Conservation (phyloP, 2,329 filamentous ascomycete species). For the Penicillium sp. region DNA sequence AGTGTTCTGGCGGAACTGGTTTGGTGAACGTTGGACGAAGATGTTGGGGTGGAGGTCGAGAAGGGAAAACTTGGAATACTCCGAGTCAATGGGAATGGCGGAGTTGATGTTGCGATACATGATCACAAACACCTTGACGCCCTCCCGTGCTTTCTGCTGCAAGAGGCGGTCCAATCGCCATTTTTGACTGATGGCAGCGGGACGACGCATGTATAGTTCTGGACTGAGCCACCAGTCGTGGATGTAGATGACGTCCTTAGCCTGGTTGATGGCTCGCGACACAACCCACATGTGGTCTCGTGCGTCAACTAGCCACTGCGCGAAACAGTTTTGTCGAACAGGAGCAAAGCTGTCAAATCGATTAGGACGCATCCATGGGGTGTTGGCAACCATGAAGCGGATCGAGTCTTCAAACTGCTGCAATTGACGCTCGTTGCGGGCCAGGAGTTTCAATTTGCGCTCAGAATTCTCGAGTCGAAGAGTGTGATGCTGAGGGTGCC, state of each 20-base stretch:
- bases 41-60: slow-evolving; percentile 95
- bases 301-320: slow-evolving; percentile 95
- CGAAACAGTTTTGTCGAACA: slow-evolving; percentile 80
- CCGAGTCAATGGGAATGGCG: slow-evolving; percentile 94
- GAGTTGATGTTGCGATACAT: slow-evolving; percentile 98
- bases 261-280: slow-evolving; percentile 93
- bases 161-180: slow-evolving; percentile 92
- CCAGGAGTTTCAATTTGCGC: slow-evolving; percentile 85
- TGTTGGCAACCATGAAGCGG: slow-evolving; percentile 77
- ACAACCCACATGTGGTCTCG: slow-evolving; percentile 99
- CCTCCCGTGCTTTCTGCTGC: slow-evolving; percentile 90
- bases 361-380: slow-evolving; percentile 79
- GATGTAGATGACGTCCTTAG: slow-evolving; percentile 96
- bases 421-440: slow-evolving; percentile 84
- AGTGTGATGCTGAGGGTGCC: slow-evolving; percentile 73
- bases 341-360: slow-evolving; percentile 94
- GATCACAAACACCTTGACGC: slow-evolving; percentile 96
- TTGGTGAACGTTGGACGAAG: slow-evolving; percentile 92
- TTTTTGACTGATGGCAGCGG: slow-evolving; percentile 94
- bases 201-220: slow-evolving; percentile 90
- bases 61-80: slow-evolving; percentile 95
- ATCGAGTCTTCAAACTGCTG: slow-evolving; percentile 95
- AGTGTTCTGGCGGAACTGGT: slow-evolving; percentile 97
- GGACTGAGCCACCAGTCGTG: slow-evolving; percentile 99
- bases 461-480: slow-evolving; percentile 89